Percentiles rank a stretch among this genome's conserved stretches.
Evolutionary conservation across 768 basidiomycete species (phyloP).

Genomic region (Macrolepiota dolichaula): DNA sequence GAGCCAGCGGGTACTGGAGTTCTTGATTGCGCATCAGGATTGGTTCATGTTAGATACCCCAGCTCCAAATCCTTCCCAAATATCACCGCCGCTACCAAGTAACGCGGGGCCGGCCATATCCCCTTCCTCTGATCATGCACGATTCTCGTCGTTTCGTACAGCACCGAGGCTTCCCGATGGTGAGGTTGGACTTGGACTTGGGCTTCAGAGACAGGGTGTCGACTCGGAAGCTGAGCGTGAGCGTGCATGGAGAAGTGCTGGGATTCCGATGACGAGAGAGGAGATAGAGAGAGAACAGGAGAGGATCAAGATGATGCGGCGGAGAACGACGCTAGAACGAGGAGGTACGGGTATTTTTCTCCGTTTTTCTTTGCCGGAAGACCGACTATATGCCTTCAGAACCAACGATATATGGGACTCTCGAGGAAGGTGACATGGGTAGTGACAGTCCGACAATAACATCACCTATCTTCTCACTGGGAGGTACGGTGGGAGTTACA

Average conservation of each 20-base stretch:
- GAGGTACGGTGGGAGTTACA: slow-evolving; percentile 36
- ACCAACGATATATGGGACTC: neutral
- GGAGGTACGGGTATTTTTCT: slow-evolving; percentile 25
- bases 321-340: slow-evolving; percentile 55
- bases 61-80: slow-evolving; percentile 38
- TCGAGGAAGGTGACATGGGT: slow-evolving; percentile 35
- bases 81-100: slow-evolving; percentile 1
- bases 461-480: slow-evolving; percentile 22
- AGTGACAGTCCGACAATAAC: slow-evolving; percentile 36
- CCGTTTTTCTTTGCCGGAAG: neutral
- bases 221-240: slow-evolving; percentile 1
- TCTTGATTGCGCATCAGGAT: slow-evolving; percentile 94
- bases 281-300: slow-evolving; percentile 26
- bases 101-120: neutral
- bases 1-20: slow-evolving; percentile 89
- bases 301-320: slow-evolving; percentile 42
- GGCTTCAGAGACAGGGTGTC: neutral
- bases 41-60: slow-evolving; percentile 91
- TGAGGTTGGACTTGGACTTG: neutral
- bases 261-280: slow-evolving; percentile 14
- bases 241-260: neutral
- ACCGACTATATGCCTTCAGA: neutral
- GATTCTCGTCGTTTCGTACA: slow-evolving; percentile 12
- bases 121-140: slow-evolving; percentile 1
- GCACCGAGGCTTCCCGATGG: neutral